phyloP scores from a whole-genome alignment of 306 rosid genomes.

The Alnus rubra region DNA sequence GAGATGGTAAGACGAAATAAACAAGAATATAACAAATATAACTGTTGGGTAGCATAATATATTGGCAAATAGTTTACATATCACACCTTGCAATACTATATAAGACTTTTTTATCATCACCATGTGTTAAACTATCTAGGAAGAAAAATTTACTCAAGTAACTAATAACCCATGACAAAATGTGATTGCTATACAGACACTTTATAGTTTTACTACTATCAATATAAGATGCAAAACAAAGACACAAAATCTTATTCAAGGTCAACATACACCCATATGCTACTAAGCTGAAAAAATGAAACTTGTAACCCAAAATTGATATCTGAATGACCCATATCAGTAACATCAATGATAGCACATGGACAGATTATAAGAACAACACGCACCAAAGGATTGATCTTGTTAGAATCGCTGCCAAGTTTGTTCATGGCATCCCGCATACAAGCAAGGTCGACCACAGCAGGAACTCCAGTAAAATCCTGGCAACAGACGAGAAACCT shows the following conservation, averaged over 20 bases:
- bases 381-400: conserved; percentile 88
- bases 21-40: conserved; percentile 4
- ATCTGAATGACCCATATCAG: conserved; percentile 6
- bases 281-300: conserved; percentile 8
- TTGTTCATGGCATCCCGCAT: conserved; percentile 98
- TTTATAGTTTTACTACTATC: neutral
- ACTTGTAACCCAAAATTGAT: neutral
- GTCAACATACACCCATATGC: neutral
- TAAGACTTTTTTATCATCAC: conserved; percentile 3
- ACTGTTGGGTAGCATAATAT: neutral
- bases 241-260: conserved; percentile 12
- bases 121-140: neutral
- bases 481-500: conserved; percentile 29
- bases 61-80: conserved; percentile 16
- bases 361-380: conserved; percentile 22
- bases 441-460: conserved; percentile 90
- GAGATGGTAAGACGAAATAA: conserved; percentile 20
- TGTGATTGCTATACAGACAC: neutral
- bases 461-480: conserved; percentile 97
- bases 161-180: conserved; percentile 1
- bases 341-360: conserved; percentile 13
- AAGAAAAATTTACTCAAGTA: neutral
- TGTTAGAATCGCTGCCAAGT: conserved; percentile 87
- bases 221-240: conserved; percentile 8
- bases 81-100: neutral